Percentiles rank a stretch among this genome's conserved stretches.
phyloP scores from a whole-genome alignment of 352 stramenopile species.

The Globisporangium abappressorium region DNA sequence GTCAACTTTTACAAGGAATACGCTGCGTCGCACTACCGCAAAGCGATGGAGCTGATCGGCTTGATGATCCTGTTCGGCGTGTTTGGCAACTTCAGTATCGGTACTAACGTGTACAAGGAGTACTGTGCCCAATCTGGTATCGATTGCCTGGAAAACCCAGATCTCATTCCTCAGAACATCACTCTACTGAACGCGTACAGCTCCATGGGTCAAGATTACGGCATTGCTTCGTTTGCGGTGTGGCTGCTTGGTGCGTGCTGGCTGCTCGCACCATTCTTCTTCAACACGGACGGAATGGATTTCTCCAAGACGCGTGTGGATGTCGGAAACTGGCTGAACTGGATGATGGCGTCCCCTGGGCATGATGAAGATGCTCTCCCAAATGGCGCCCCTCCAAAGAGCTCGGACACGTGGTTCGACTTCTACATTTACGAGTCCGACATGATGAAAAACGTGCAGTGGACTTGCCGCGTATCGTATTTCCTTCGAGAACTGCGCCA shows the following conservation, averaged over 20 bases:
- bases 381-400: conserved; percentile 23
- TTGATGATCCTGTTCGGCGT: conserved; percentile 82
- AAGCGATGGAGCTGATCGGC: conserved; percentile 74
- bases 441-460: conserved; percentile 59
- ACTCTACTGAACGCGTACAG: conserved; percentile 73
- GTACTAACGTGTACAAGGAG: conserved; percentile 41
- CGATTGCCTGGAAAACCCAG: conserved; percentile 45
- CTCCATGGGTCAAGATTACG: conserved; percentile 86
- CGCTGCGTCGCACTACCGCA: conserved; percentile 78
- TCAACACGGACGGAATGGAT: conserved; percentile 86
- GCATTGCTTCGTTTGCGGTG: conserved; percentile 85
- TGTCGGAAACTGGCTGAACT: conserved; percentile 76
- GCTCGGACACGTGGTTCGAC: conserved; percentile 66
- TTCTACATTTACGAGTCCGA: conserved; percentile 80
- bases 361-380: conserved; percentile 44
- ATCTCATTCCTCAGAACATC: conserved; percentile 65
- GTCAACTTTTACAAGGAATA: conserved; percentile 89
- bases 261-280: conserved; percentile 83
- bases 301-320: conserved; percentile 85
- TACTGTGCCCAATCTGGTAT: conserved; percentile 56
- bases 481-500: conserved; percentile 73
- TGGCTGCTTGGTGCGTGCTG: conserved; percentile 80
- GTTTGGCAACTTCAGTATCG: conserved; percentile 79
- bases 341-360: conserved; percentile 70
- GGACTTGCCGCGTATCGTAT: conserved; percentile 65